A percentile compares a stretch with the other conserved stretches of the same genome.
These are phyloP conservation scores for Linum lewisii DNA, from an alignment of 345 rosid species.

Conservation along the genomic window DNA sequence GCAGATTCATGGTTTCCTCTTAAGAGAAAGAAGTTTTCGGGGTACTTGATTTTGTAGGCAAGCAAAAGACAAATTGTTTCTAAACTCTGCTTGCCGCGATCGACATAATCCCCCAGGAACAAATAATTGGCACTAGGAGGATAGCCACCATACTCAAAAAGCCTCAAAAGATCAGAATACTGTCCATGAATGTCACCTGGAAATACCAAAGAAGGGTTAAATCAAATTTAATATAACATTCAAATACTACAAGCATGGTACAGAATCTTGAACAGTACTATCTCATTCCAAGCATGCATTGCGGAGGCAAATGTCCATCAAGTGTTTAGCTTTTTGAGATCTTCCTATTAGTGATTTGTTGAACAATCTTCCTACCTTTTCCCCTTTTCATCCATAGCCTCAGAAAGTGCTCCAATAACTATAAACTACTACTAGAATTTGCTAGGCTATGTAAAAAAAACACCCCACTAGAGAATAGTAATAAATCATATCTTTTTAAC, in stretches of 20 bases:
- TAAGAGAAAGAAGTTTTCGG: slow-evolving; percentile 76
- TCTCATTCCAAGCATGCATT: too few relatives aligned
- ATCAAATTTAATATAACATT: slow-evolving; percentile 5
- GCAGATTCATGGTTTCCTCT: slow-evolving; percentile 92
- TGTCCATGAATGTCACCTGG: slow-evolving; percentile 94
- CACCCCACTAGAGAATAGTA: too few relatives aligned
- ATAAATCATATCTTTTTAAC: too few relatives aligned
- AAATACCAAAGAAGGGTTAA: slow-evolving; percentile 13
- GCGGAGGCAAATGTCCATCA: too few relatives aligned
- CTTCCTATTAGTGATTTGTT: too few relatives aligned
- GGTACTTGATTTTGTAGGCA: slow-evolving; percentile 82
- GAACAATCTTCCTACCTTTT: too few relatives aligned
- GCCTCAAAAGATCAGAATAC: slow-evolving; percentile 74
- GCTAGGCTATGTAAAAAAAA: too few relatives aligned
- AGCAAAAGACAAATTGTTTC: slow-evolving; percentile 88
- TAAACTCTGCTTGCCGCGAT: slow-evolving; percentile 93
- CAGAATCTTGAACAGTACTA: too few relatives aligned
- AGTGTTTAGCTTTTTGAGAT: too few relatives aligned
- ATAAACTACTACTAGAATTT: too few relatives aligned
- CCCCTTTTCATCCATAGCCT: too few relatives aligned
- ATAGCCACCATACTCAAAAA: slow-evolving; percentile 83
- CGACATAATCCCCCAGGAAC: slow-evolving; percentile 89
- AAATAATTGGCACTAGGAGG: slow-evolving; percentile 82
- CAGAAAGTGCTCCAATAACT: too few relatives aligned
- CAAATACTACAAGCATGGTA: not conserved